Conservation (phyloP, 2,329 filamentous ascomycete species). For the Furcasterigmium furcatum region DNA sequence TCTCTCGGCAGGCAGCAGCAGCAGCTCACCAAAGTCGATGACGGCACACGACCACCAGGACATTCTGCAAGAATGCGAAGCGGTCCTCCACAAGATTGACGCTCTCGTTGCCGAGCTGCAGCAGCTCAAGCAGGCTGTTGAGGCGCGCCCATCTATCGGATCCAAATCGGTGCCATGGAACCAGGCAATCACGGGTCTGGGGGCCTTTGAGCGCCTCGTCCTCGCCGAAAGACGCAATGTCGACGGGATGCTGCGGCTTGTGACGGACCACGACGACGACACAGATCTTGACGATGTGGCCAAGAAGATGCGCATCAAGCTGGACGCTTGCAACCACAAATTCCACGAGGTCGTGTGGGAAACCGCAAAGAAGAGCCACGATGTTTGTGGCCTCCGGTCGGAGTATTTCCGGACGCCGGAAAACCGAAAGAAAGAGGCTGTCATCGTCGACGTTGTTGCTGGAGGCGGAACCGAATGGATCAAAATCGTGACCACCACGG, state of each 20-base stretch:
- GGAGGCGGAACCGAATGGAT: conserved; percentile 11
- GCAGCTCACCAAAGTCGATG: too few relatives aligned
- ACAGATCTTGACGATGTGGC: conserved; percentile 4
- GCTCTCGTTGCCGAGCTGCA: conserved; percentile 9
- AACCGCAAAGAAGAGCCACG: conserved; percentile 9
- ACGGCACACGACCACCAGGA: neutral
- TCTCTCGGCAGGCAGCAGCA: too few relatives aligned
- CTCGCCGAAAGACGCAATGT: conserved; percentile 11
- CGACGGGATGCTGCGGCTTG: conserved; percentile 8
- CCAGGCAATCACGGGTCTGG: conserved; percentile 11
- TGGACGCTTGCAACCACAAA: conserved; percentile 12
- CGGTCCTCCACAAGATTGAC: conserved; percentile 5
- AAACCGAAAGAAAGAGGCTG: conserved; percentile 3
- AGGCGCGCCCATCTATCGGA: conserved; percentile 6
- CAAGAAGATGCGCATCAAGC: conserved; percentile 4
- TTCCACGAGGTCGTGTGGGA: conserved; percentile 13
- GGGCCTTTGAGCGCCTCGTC: conserved; percentile 10
- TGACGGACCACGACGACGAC: neutral
- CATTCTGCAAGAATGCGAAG: conserved; percentile 7
- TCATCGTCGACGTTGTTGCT: conserved; percentile 10
- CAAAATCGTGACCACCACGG: conserved; percentile 13
- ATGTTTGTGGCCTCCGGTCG: conserved; percentile 8
- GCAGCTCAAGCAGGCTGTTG: conserved; percentile 9
- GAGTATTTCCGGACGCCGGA: conserved; percentile 4
- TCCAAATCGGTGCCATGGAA: conserved; percentile 11